Evolutionary conservation across 2,329 filamentous ascomycete genomes (phyloP), one percentile per base, ranked within the genome.

Genomic region (Talaromyces amestolkiae): DNA sequence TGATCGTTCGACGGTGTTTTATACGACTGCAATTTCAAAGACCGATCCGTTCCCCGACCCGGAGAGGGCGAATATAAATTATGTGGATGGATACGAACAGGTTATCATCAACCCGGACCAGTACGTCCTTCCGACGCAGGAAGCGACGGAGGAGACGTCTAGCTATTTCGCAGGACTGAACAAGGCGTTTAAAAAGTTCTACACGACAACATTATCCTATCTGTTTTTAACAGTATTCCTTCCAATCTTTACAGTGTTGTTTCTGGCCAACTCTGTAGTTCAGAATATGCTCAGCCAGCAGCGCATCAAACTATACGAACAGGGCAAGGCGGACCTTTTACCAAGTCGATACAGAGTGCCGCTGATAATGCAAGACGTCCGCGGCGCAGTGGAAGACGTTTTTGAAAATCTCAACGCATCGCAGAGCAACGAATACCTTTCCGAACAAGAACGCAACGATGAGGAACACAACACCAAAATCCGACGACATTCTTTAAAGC

Each of bases 1-100:
- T 76, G 94, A 98, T 79, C 84, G 88, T 63, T 91, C 87, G 53
- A 91, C 92, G 4, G 87, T 89, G 0, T 92, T 91, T 78, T 97
- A 94, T 75, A 97, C 94, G 0, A 91, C 92, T 0, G 84, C 83
- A 22, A 92, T 97, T 54, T 84, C 89, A 27, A 88, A 88, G 72
- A 90, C 84, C 0, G 91, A 98, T 72, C 93, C 93, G 0, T 98
- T 88, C 73, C 83, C 83, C 0, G 83, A 93, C 68, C 74, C 90
- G 17, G 85, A 89, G 22, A 86, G 84, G 4, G 76, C 94, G 67
- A 87, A 89, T 24, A 81, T 92, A 70, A 91, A 91, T 73, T 96
- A 90, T 71, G 75, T 94, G 0, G 79, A 87, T 39, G 91, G 89
- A 27, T 94, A 91, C 71, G 87, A 89, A 45, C 83, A 89, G 59